These are phyloP conservation scores for Eimeria tenella DNA, from an alignment of 169 alveolate species.

Conservation along the genomic window DNA sequence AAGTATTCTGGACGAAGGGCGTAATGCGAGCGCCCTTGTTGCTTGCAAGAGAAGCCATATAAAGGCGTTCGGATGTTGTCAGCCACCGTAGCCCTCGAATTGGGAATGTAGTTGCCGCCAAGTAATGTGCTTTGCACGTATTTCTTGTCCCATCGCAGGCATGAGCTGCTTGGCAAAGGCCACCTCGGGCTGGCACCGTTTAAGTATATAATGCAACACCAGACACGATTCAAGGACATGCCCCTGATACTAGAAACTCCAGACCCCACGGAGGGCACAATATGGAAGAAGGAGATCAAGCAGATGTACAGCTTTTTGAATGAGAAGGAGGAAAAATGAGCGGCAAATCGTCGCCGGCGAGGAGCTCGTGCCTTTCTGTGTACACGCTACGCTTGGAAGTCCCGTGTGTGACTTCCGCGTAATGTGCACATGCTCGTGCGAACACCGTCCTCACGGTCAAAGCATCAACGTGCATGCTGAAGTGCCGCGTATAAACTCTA, in stretches of 20 bases:
- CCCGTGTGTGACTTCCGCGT: no score
- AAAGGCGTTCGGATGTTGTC: neutral
- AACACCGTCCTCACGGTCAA: no score
- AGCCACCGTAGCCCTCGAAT: neutral
- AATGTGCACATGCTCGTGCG: no score
- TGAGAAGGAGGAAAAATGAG: neutral
- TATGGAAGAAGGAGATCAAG: constrained; percentile 89
- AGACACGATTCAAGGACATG: constrained; percentile 88
- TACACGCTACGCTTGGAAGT: no score
- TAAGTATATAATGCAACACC: constrained; percentile 88
- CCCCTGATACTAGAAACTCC: constrained; percentile 94
- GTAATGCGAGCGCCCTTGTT: neutral
- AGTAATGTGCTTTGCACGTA: no score
- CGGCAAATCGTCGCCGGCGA: no score
- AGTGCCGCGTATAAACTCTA: no score
- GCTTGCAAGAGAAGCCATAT: neutral
- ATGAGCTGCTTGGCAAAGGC: constrained; percentile 93
- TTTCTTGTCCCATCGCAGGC: constrained; percentile 80
- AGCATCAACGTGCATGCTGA: no score
- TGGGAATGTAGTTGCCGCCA: neutral
- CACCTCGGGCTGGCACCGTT: constrained; percentile 91
- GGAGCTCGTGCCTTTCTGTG: no score
- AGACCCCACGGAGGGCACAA: constrained; percentile 87
- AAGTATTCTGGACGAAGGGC: neutral
- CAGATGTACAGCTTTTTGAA: constrained; percentile 85